Conservation (phyloP, 768 basidiomycete genomes). For the Kwoniella dejecticola region DNA sequence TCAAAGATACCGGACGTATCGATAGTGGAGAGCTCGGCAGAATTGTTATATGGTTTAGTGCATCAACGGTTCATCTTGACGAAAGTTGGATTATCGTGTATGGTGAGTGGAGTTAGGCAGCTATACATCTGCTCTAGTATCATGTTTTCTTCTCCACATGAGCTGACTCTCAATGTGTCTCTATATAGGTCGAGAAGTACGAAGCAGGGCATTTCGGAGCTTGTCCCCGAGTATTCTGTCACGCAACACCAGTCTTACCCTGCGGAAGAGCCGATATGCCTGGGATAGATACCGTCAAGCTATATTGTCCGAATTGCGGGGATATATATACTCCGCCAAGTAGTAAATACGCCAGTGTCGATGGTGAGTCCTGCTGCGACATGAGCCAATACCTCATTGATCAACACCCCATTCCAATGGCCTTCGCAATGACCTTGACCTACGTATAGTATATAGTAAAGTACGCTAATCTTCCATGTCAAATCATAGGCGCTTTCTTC, state of each 20-base stretch:
- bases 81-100: slow-evolving; percentile 85
- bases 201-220: slow-evolving; percentile 86
- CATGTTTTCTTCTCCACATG: neutral
- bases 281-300: slow-evolving; percentile 93
- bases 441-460: neutral
- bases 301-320: slow-evolving; percentile 97
- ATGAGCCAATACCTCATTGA: neutral
- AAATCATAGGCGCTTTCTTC: slow-evolving; percentile 83
- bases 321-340: slow-evolving; percentile 95
- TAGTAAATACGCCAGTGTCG: slow-evolving; percentile 91
- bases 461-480: neutral
- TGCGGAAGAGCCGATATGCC: slow-evolving; percentile 95
- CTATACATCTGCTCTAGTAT: neutral
- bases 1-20: slow-evolving; percentile 97
- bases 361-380: slow-evolving; percentile 65
- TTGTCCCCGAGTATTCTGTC: slow-evolving; percentile 94
- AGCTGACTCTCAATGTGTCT: too few species aligned
- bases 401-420: neutral
- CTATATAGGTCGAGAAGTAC: slow-evolving; percentile 84
- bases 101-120: slow-evolving; percentile 72
- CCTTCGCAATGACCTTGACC: neutral
- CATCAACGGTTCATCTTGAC: slow-evolving; percentile 98
- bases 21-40: slow-evolving; percentile 95
- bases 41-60: slow-evolving; percentile 94
- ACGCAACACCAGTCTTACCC: slow-evolving; percentile 83